Evolutionary conservation across 495 filamentous ascomycete genomes (phyloP).

Genomic region (Staphylotrichum tortipilum): DNA sequence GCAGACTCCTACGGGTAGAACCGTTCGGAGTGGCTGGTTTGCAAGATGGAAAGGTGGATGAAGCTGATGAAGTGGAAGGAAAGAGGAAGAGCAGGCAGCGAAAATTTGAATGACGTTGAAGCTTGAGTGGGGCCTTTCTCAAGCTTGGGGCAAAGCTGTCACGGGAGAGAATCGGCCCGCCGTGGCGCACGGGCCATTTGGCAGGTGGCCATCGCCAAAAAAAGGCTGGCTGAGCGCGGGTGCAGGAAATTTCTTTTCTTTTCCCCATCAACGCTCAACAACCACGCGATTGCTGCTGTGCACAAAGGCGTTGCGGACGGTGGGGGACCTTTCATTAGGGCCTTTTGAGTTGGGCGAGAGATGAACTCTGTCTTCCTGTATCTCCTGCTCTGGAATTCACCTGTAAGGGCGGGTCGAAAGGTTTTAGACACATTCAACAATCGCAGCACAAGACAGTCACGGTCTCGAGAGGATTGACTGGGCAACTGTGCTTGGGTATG

Average conservation of each 20-base stretch:
- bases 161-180: conserved; percentile 19
- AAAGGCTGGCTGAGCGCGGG: not conserved
- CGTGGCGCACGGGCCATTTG: conserved; percentile 14
- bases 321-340: conserved; percentile 64
- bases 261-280: conserved; percentile 45
- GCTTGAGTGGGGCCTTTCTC: not conserved
- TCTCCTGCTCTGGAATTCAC: conserved; percentile 86
- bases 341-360: conserved; percentile 55
- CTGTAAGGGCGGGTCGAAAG: conserved; percentile 76
- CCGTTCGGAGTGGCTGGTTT: conserved; percentile 18
- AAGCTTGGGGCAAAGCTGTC: not conserved
- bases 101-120: conserved; percentile 31
- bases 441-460: not conserved
- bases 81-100: conserved; percentile 14
- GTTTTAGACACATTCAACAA: conserved; percentile 32
- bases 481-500: no score
- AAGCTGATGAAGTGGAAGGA: conserved; percentile 18
- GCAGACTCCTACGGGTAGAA: conserved; percentile 8
- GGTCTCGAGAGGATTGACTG: no score
- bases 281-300: conserved; percentile 32
- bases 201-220: no score
- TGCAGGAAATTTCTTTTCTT: conserved; percentile 16
- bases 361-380: conserved; percentile 68
- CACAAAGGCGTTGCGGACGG: conserved; percentile 31
- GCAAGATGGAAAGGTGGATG: conserved; percentile 12